These are phyloP conservation scores for Suillus bovinus DNA, from an alignment of 768 basidiomycete genomes.

Conservation along the genomic window DNA sequence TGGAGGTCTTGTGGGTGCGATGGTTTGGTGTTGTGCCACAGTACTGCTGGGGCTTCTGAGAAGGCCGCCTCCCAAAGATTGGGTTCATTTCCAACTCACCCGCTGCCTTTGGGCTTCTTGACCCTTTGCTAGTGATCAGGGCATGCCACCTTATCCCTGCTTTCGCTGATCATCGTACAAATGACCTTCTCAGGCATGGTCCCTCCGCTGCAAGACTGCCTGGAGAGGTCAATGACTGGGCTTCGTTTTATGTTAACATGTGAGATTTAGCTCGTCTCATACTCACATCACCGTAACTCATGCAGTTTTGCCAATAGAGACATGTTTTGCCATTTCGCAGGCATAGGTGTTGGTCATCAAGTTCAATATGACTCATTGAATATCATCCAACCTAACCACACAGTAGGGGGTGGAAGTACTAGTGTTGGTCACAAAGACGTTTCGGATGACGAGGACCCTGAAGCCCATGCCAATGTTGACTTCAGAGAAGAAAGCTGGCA, in stretches of 20 bases:
- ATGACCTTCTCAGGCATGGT: neutral
- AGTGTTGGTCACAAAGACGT: neutral
- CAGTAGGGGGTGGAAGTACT: neutral
- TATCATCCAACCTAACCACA: neutral
- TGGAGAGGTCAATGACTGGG: neutral
- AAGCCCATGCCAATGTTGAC: neutral
- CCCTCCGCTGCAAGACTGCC: neutral
- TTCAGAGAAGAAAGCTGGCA: neutral
- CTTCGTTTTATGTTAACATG: neutral
- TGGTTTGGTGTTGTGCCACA: neutral
- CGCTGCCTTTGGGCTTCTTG: neutral
- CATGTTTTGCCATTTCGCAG: slow-evolving; percentile 10
- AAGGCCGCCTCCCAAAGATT: neutral
- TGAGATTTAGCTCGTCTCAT: neutral
- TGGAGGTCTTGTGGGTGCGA: neutral
- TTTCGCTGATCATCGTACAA: neutral
- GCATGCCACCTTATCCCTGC: neutral
- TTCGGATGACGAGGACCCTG: neutral
- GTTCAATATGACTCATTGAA: neutral
- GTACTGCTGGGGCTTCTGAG: neutral
- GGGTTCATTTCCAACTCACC: neutral
- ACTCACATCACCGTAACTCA: neutral
- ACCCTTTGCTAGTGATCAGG: neutral
- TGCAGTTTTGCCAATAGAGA: slow-evolving; percentile 12
- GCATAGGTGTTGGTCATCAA: slow-evolving; percentile 10